Conservation (phyloP, 164 flowering plant species). For the Dillenia turbinata region DNA sequence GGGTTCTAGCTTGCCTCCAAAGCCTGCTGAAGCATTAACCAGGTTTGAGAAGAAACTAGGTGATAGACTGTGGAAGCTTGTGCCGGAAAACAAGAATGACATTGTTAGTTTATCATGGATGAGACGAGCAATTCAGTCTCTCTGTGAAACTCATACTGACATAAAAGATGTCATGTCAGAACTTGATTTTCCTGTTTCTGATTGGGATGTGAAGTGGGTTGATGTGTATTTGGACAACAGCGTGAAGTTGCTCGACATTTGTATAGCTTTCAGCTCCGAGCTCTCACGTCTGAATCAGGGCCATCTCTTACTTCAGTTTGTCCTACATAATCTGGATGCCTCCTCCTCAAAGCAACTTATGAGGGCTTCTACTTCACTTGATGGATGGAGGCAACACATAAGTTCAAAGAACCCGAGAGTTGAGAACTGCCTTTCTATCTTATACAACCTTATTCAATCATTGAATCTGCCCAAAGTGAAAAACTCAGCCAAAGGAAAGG, state of each 20-base stretch:
- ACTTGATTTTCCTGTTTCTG: conserved; percentile 71
- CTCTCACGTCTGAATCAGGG: conserved; percentile 71
- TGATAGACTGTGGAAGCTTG: conserved; percentile 51
- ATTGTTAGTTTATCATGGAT: conserved; percentile 78
- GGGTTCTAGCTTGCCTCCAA: conserved; percentile 52
- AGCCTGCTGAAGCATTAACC: conserved; percentile 37
- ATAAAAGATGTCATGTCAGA: conserved; percentile 64
- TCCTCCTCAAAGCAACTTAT: conserved; percentile 34
- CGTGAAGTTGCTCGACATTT: conserved; percentile 77
- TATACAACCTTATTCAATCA: conserved; percentile 40
- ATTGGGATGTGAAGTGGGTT: conserved; percentile 95
- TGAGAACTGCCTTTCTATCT: conserved; percentile 37
- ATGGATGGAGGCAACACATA: conserved; percentile 63
- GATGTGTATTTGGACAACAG: conserved; percentile 82
- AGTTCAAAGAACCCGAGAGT: conserved; percentile 47
- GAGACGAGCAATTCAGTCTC: conserved; percentile 60
- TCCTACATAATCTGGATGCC: conserved; percentile 40
- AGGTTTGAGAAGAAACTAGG: conserved; percentile 61
- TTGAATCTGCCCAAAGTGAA: conserved; percentile 63
- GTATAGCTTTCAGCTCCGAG: conserved; percentile 77
- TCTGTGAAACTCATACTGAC: conserved; percentile 66
- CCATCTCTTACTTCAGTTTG: conserved; percentile 62
- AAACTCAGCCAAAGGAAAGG: conserved; percentile 75
- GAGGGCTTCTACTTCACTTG: conserved; percentile 47
- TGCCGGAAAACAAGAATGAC: conserved; percentile 40